Evolutionary conservation across 2,329 filamentous ascomycete species (phyloP), one percentile per base, ranked within the genome.

Genomic region (Stemphylium beticola): DNA sequence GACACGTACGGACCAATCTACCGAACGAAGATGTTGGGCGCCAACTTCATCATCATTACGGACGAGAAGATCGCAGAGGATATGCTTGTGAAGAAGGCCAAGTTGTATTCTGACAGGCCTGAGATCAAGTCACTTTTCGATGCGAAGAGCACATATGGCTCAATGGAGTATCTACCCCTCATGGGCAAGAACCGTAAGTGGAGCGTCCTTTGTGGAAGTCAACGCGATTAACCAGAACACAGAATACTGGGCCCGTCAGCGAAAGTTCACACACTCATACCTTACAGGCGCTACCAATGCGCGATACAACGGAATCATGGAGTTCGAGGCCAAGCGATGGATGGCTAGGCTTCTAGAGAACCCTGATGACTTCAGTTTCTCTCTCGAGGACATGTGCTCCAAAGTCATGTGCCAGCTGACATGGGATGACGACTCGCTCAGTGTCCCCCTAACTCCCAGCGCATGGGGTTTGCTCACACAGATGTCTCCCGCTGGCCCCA

Each of bases 401-500:
- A 84, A 84, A 66, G 76, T 85, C 49, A 83, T 84, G 80, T 81
- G 79, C 44, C 75, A 78, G 47, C 64, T 84, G 39, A 81, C 81
- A 12, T 84, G 82, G 82, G 82, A 83, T 53, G 80, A 84, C 48
- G 75, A 78, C 6, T 72, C 69, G 37, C 64, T 82, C 34, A 83
- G 81, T 66, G 72, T 77, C 46, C 77, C 80, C 57, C 79, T 79
- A 55, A 82, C 77, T 9, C 77, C 78, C 42, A 81, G 78, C 55
- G 82, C 82, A 1, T 84, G 81, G 82, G 82, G 82, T n/a, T 73
- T 84, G 1, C 71, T 85, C 14, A 83, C 77, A 4, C 82, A 84
- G 49, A 85, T 85, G 82, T 84, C 82, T 1, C 82, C 82, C 0
- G 82, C 82, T 22, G 82, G 82, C 0, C 82, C 82, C 1, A 81